Conservation (phyloP, 2,329 filamentous ascomycete genomes). For the Clarireedia paspali region DNA sequence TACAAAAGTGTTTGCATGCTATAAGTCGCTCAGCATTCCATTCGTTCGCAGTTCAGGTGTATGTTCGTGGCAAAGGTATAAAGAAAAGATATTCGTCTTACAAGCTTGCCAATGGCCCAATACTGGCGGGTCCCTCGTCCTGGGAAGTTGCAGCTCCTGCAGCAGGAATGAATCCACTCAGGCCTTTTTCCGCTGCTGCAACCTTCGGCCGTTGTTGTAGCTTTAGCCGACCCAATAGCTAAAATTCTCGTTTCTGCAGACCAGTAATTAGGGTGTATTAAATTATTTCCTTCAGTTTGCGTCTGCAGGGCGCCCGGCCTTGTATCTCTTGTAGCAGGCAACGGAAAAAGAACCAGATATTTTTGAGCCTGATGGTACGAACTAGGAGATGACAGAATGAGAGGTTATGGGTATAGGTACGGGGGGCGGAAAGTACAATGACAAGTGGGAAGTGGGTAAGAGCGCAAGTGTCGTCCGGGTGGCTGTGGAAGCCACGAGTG, state of each 20-base stretch:
- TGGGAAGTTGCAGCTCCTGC: slow-evolving; percentile 21
- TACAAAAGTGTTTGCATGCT: slow-evolving; percentile 22
- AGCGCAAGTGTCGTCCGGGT: too few relatives aligned
- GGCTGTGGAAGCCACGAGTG: too few relatives aligned
- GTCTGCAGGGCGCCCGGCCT: neutral
- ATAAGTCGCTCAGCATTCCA: slow-evolving; percentile 18
- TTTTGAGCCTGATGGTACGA: neutral
- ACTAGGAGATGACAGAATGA: neutral
- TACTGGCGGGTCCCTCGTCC: slow-evolving; percentile 17
- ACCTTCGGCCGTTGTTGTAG: slow-evolving; percentile 18
- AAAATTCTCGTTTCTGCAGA: slow-evolving; percentile 9
- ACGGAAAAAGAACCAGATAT: neutral
- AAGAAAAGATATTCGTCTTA: slow-evolving; percentile 17
- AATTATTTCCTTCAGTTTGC: neutral
- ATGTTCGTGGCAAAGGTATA: slow-evolving; percentile 18
- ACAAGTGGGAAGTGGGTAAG: too few relatives aligned
- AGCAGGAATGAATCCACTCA: slow-evolving; percentile 14
- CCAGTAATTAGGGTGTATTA: slow-evolving; percentile 7
- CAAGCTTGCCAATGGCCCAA: slow-evolving; percentile 22
- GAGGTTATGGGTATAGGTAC: neutral
- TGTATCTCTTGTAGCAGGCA: neutral
- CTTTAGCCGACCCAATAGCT: slow-evolving; percentile 20
- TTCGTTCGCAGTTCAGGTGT: slow-evolving; percentile 14
- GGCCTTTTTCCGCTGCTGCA: slow-evolving; percentile 15
- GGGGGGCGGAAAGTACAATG: neutral